These are phyloP conservation scores for Pichia paraexigua DNA, from an alignment of 805 yeast species.

Conservation along the genomic window DNA sequence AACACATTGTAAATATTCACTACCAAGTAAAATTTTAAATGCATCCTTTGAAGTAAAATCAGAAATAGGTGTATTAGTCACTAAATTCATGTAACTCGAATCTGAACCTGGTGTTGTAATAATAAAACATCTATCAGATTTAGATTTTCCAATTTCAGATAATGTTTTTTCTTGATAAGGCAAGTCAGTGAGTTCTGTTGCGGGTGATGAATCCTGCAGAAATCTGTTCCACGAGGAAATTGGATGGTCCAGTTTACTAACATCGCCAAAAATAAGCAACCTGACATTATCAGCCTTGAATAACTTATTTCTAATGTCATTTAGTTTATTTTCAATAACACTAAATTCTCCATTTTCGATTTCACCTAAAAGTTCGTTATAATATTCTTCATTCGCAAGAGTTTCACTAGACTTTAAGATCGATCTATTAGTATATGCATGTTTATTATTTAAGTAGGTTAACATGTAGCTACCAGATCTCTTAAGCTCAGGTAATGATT, in stretches of 20 bases:
- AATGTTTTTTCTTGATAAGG: slow-evolving; percentile 49
- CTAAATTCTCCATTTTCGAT: slow-evolving; percentile 49
- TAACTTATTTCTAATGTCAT: slow-evolving; percentile 41
- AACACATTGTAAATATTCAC: slow-evolving; percentile 71
- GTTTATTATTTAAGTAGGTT: slow-evolving; percentile 43
- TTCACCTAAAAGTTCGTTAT: slow-evolving; percentile 38
- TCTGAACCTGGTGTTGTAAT: slow-evolving; percentile 79
- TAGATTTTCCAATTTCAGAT: slow-evolving; percentile 47
- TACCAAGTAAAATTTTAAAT: slow-evolving; percentile 62
- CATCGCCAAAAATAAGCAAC: slow-evolving; percentile 64
- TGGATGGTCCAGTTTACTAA: slow-evolving; percentile 43
- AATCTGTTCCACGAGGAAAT: slow-evolving; percentile 50
- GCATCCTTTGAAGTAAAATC: slow-evolving; percentile 50
- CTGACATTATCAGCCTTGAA: slow-evolving; percentile 55
- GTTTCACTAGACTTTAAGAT: slow-evolving; percentile 59
- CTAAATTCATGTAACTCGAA: slow-evolving; percentile 57
- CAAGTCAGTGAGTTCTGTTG: slow-evolving; percentile 19
- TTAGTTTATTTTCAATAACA: slow-evolving; percentile 41
- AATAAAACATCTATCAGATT: slow-evolving; percentile 49
- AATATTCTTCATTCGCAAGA: slow-evolving; percentile 52
- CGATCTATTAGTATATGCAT: slow-evolving; percentile 49
- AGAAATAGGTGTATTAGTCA: slow-evolving; percentile 49
- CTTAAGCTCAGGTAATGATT: slow-evolving; percentile 53
- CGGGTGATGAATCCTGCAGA: slow-evolving; percentile 9
- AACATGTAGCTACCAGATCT: slow-evolving; percentile 60